A percentile compares a stretch with the other conserved stretches of the same genome.
These are phyloP conservation scores for Gentiana straminea DNA, from an alignment of 257 asterid genomes.

Conservation along the genomic window DNA sequence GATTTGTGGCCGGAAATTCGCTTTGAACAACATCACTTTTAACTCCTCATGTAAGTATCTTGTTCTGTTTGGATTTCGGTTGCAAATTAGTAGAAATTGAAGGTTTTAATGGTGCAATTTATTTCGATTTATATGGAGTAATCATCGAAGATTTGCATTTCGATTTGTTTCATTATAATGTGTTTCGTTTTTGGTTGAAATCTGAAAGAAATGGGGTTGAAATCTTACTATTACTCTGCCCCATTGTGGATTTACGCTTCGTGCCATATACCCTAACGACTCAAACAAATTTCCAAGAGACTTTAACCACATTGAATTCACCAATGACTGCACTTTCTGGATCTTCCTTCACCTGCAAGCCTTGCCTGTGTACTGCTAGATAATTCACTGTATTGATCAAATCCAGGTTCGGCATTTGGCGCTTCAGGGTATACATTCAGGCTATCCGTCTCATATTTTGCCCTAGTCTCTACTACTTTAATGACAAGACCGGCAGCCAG, in stretches of 20 bases:
- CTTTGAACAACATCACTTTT: too few relatives aligned
- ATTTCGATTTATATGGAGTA: too few relatives aligned
- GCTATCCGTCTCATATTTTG: slow-evolving; percentile 49
- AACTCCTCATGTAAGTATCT: too few relatives aligned
- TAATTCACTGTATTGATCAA: slow-evolving; percentile 77
- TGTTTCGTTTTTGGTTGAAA: too few relatives aligned
- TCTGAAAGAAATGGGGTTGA: too few relatives aligned
- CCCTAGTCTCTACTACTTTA: slow-evolving; percentile 57
- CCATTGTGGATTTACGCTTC: slow-evolving; percentile 71
- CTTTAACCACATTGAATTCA: slow-evolving; percentile 67
- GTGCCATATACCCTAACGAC: slow-evolving; percentile 53
- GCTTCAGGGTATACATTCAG: slow-evolving; percentile 89
- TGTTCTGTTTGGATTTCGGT: too few relatives aligned
- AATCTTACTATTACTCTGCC: neutral
- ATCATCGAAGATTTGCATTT: too few relatives aligned
- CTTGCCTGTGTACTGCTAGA: slow-evolving; percentile 84
- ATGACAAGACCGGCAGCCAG: slow-evolving; percentile 96
- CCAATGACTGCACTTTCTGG: slow-evolving; percentile 58
- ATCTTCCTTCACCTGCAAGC: slow-evolving; percentile 61
- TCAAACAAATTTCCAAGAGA: slow-evolving; percentile 49
- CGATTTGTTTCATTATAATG: too few relatives aligned
- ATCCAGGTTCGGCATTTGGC: slow-evolving; percentile 95
- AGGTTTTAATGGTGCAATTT: too few relatives aligned
- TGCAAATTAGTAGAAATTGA: too few relatives aligned
- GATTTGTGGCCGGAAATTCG: too few relatives aligned